Evolutionary conservation across 208 protist species (phyloP).

Genomic region (Lotmaria passim): DNA sequence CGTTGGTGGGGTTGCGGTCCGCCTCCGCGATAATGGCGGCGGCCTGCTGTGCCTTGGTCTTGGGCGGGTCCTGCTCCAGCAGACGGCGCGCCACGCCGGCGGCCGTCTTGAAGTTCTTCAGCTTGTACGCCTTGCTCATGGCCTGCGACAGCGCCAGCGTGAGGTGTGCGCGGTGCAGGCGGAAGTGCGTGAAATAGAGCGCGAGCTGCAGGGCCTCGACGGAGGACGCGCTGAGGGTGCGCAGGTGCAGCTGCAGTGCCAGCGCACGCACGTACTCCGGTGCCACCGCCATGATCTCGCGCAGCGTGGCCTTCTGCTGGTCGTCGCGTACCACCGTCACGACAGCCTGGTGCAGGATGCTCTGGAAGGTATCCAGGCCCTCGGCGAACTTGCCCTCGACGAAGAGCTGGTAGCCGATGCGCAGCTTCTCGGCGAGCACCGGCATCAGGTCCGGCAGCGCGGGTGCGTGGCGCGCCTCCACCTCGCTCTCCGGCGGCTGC

Average conservation of each 20-base stretch:
- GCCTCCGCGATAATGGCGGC: slow-evolving; percentile 90
- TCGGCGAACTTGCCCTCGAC: slow-evolving; percentile 94
- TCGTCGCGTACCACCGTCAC: slow-evolving; percentile 83
- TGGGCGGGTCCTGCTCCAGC: slow-evolving; percentile 93
- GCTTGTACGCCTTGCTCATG: slow-evolving; percentile 93
- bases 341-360: slow-evolving; percentile 82
- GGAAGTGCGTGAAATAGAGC: slow-evolving; percentile 98
- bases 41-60: slow-evolving; percentile 86
- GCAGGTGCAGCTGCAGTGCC: slow-evolving; percentile 78
- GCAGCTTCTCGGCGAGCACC: slow-evolving; percentile 65
- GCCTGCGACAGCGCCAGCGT: slow-evolving; percentile 92
- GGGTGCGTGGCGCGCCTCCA: slow-evolving; percentile 48
- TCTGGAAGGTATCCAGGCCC: slow-evolving; percentile 74
- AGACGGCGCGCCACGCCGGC: slow-evolving; percentile 92
- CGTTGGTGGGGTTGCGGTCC: slow-evolving; percentile 85
- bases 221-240: slow-evolving; percentile 53
- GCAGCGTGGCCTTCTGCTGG: slow-evolving; percentile 48
- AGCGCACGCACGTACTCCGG: slow-evolving; percentile 80
- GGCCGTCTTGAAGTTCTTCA: slow-evolving; percentile 92
- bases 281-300: slow-evolving; percentile 62
- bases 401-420: slow-evolving; percentile 83
- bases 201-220: slow-evolving; percentile 91
- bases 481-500: slow-evolving; percentile 42
- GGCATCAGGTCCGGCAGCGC: slow-evolving; percentile 66
- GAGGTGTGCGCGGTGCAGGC: slow-evolving; percentile 93